Evolutionary conservation across 2,329 filamentous ascomycete species (phyloP), one percentile per base, ranked within the genome.

Genomic region (Orbilia brochopaga): DNA sequence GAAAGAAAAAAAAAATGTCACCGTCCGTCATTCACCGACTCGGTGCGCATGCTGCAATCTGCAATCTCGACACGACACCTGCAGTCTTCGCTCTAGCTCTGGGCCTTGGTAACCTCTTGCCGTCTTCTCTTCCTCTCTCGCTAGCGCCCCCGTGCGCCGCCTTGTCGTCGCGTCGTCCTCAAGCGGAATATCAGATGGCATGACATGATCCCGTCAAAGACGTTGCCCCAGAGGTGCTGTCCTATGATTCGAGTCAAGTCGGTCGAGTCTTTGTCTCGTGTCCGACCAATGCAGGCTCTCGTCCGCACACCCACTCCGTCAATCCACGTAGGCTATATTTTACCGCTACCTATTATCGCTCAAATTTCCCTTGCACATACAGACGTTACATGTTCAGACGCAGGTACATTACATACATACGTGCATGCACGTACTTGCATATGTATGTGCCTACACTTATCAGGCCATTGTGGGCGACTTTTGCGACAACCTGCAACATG

Each of bases 1-100:
- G 4, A 3, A 32, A 59, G 56, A 59, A 72, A 8, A 3, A 3
- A 32, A 59, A 60, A 59, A 72, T 72, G 44, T 48, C 44, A 48
- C 44, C 44, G 44, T 21, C n/a, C n/a, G n/a, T n/a, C n/a, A n/a
- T n/a, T n/a, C 44, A 48, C 19, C 17, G n/a, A 48, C 44, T 19
- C 44, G 44, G 44, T 21, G n/a, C n/a, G n/a, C n/a, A n/a, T n/a
- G 19, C 27, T 32, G 27, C 65, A 58, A 27, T 67, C 10, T 54
- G 52, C 44, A 62, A 62, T 54, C 46, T 58, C 42, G 52, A 52
- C 48, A 35, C 55, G 32, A 53, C 44, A 48, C 19, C 13, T 15
- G 37, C 11, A 42, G 37, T 17, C 11, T 17, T 42, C 37, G n/a
- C 37, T 15, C 37, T 42, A 17, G 13, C 37, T 15, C 13, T 42